These are phyloP conservation scores for Neonectria faginata DNA, from an alignment of 2,329 filamentous ascomycete species.

Conservation along the genomic window DNA sequence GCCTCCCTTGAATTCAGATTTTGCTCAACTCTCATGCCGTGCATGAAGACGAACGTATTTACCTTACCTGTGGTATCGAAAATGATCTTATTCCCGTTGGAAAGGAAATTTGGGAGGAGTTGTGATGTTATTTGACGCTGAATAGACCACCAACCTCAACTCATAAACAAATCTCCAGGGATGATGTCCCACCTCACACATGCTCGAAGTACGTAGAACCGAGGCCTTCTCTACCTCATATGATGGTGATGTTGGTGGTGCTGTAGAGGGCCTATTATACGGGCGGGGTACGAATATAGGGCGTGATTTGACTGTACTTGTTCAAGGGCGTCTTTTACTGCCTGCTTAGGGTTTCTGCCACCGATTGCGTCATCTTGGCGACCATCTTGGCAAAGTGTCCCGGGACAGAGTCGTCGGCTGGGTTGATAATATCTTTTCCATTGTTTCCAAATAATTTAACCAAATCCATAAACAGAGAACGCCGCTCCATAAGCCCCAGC, in stretches of 20 bases:
- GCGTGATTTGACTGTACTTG: background rate
- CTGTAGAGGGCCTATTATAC: background rate
- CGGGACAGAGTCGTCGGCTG: background rate
- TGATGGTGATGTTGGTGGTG: background rate
- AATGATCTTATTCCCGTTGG: too few species aligned
- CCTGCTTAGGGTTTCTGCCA: background rate
- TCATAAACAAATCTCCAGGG: background rate
- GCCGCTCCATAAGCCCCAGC: constrained; percentile 44
- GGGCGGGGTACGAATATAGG: background rate
- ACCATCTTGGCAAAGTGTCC: background rate
- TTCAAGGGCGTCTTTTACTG: background rate
- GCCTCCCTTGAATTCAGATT: background rate
- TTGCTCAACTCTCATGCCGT: too few species aligned
- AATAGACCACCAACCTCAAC: background rate
- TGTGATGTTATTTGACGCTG: background rate
- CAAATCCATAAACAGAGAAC: constrained; percentile 41
- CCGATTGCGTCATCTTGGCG: too few species aligned
- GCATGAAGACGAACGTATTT: too few species aligned
- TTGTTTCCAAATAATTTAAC: constrained; percentile 22
- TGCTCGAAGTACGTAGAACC: background rate
- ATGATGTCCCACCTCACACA: background rate
- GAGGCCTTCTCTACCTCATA: background rate
- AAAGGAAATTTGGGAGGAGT: too few species aligned
- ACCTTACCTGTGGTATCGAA: too few species aligned
- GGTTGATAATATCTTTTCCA: constrained; percentile 19